Conservation (phyloP, 2,329 filamentous ascomycete species). For the Lachnellula hyalina region DNA sequence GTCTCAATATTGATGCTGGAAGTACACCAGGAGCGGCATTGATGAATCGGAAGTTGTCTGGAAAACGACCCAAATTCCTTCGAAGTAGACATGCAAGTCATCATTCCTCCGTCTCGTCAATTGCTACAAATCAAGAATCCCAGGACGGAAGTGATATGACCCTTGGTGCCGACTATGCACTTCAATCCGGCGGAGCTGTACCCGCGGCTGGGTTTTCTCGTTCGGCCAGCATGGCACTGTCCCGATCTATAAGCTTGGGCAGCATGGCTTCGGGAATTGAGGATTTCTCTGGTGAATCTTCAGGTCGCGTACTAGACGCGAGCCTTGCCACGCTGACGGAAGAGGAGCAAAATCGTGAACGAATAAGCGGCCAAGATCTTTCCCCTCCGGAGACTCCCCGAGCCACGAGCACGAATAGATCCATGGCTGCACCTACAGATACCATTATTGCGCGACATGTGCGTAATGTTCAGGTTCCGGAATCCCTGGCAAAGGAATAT, state of each 20-base stretch:
- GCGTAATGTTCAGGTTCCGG: conserved; percentile 83
- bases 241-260: conserved; percentile 77
- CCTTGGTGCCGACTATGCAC: conserved; percentile 70
- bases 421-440: conserved; percentile 67
- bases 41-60: conserved; percentile 32
- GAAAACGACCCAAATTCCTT: conserved; percentile 51
- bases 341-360: conserved; percentile 42
- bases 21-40: conserved; percentile 44
- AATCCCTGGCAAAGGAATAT: conserved; percentile 82
- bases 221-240: conserved; percentile 51
- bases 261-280: conserved; percentile 77
- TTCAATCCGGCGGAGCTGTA: conserved; percentile 74
- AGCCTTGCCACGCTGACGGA: conserved; percentile 55
- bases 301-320: conserved; percentile 36
- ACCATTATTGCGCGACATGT: conserved; percentile 85
- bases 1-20: conserved; percentile 39
- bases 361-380: conserved; percentile 44
- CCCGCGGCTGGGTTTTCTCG: conserved; percentile 49
- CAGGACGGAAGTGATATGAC: conserved; percentile 65
- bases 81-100: conserved; percentile 50
- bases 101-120: conserved; percentile 56
- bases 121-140: conserved; percentile 47
- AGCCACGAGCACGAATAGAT: conserved; percentile 44
- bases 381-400: conserved; percentile 65
- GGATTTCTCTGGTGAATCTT: conserved; percentile 36